phyloP scores from a whole-genome alignment of 78 protist species.

The Cavenderia fasciculata region DNA sequence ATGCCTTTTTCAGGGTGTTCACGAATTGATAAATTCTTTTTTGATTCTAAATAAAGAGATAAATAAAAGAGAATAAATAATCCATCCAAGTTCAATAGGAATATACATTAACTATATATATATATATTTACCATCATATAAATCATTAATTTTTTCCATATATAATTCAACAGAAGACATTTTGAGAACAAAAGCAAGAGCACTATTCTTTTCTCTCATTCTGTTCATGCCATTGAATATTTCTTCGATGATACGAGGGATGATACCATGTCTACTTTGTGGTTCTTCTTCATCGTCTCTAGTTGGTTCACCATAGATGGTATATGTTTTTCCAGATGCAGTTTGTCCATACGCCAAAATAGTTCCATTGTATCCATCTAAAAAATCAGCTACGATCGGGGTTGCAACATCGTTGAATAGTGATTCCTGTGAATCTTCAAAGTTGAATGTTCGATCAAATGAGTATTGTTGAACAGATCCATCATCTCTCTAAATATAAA shows the following conservation, averaged over 20 bases:
- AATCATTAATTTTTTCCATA: slow-evolving; percentile 64
- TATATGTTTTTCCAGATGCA: slow-evolving; percentile 89
- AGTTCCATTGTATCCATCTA: slow-evolving; percentile 80
- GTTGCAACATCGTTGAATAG: slow-evolving; percentile 61
- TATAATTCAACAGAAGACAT: slow-evolving; percentile 66
- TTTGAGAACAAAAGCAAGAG: slow-evolving; percentile 12
- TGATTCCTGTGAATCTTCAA: background rate
- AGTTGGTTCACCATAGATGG: slow-evolving; percentile 76
- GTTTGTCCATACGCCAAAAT: slow-evolving; percentile 90
- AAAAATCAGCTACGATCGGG: slow-evolving; percentile 51
- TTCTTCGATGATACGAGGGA: slow-evolving; percentile 70
- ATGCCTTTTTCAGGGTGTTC: slow-evolving; percentile 78
- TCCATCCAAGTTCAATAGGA: too few relatives aligned
- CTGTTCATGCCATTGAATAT: slow-evolving; percentile 44
- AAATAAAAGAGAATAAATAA: too few relatives aligned
- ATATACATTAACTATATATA: too few relatives aligned
- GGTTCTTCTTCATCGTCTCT: slow-evolving; percentile 3
- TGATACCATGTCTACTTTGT: slow-evolving; percentile 75
- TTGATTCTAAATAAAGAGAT: too few relatives aligned
- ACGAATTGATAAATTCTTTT: slow-evolving; percentile 20
- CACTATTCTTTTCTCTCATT: slow-evolving; percentile 37
- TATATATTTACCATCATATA: slow-evolving; percentile 26
- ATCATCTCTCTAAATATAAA: background rate
- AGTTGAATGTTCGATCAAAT: slow-evolving; percentile 46
- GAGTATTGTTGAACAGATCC: slow-evolving; percentile 26